Conservation (phyloP, 768 basidiomycete species). For the Amyloporia xantha region DNA sequence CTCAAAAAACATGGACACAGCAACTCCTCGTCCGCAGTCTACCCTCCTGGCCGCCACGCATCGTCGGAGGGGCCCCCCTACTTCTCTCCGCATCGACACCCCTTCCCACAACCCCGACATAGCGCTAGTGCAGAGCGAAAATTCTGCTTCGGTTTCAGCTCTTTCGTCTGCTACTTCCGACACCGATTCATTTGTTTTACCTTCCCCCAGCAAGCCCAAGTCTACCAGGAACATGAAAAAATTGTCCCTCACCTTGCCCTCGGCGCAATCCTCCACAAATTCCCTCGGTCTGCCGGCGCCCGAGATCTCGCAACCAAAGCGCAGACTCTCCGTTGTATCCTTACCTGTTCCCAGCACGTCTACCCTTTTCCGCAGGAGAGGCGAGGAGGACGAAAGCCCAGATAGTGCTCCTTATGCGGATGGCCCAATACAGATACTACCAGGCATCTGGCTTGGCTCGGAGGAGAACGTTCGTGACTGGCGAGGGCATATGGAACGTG, state of each 20-base stretch:
- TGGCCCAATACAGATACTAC: slow-evolving; percentile 81
- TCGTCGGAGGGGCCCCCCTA: slow-evolving; percentile 46
- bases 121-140: slow-evolving; percentile 40
- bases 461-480: slow-evolving; percentile 90
- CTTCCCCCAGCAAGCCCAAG: slow-evolving; percentile 34
- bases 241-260: slow-evolving; percentile 61
- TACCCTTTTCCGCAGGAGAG: slow-evolving; percentile 53
- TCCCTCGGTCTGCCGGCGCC: slow-evolving; percentile 35
- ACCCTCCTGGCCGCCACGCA: slow-evolving; percentile 25
- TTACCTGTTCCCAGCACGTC: slow-evolving; percentile 52
- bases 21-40: slow-evolving; percentile 24
- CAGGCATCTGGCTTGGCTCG: slow-evolving; percentile 84
- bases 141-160: slow-evolving; percentile 38
- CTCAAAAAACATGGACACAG: slow-evolving; percentile 28
- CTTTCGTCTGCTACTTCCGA: slow-evolving; percentile 49
- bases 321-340: slow-evolving; percentile 69
- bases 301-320: slow-evolving; percentile 33
- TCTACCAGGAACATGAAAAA: slow-evolving; percentile 68
- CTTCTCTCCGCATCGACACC: slow-evolving; percentile 54
- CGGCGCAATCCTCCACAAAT: slow-evolving; percentile 50
- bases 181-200: slow-evolving; percentile 41
- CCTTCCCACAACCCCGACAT: slow-evolving; percentile 42
- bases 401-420: slow-evolving; percentile 65
- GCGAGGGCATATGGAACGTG: slow-evolving; percentile 57
- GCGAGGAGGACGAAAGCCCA: slow-evolving; percentile 36